Percentiles rank a stretch among this genome's conserved stretches.
Conservation (phyloP, 306 rosid genomes). For the Vachellia collinsii region DNA sequence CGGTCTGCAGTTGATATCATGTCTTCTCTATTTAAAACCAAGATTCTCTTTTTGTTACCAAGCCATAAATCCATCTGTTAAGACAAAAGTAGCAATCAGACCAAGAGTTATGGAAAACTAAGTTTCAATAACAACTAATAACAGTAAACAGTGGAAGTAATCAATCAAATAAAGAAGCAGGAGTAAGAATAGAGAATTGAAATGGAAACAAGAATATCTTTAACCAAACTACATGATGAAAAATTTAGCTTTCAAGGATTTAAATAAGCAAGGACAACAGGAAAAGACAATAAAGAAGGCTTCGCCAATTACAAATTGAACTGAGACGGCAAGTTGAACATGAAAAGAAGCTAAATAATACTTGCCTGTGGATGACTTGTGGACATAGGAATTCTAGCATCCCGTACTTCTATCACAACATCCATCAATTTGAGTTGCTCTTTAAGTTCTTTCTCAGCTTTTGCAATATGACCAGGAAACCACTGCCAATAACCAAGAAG, state of each 20-base stretch:
- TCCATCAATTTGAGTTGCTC: conserved; percentile 87
- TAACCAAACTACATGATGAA: conserved; percentile 1
- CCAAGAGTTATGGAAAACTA: conserved; percentile 9
- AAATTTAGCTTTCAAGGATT: conserved; percentile 1
- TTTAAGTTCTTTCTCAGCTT: conserved; percentile 92
- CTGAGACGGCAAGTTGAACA: background rate
- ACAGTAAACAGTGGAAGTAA: conserved; percentile 7
- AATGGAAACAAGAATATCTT: conserved; percentile 18
- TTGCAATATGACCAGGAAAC: conserved; percentile 99
- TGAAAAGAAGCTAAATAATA: background rate
- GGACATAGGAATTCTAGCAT: conserved; percentile 88
- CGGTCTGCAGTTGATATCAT: conserved; percentile 88
- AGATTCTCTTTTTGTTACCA: conserved; percentile 81
- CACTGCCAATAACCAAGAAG: conserved; percentile 60
- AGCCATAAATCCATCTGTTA: conserved; percentile 89
- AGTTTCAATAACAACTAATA: background rate
- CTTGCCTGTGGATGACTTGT: conserved; percentile 90
- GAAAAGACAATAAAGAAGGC: background rate
- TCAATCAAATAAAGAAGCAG: conserved; percentile 28
- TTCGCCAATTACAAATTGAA: background rate
- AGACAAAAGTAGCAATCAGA: conserved; percentile 30
- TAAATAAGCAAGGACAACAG: background rate
- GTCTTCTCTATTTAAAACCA: conserved; percentile 97
- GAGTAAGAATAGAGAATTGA: conserved; percentile 23
- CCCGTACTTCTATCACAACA: conserved; percentile 93